A percentile compares a stretch with the other conserved stretches of the same genome.
Conservation (phyloP, 179 eudicot species). For the Beta corolliflora region DNA sequence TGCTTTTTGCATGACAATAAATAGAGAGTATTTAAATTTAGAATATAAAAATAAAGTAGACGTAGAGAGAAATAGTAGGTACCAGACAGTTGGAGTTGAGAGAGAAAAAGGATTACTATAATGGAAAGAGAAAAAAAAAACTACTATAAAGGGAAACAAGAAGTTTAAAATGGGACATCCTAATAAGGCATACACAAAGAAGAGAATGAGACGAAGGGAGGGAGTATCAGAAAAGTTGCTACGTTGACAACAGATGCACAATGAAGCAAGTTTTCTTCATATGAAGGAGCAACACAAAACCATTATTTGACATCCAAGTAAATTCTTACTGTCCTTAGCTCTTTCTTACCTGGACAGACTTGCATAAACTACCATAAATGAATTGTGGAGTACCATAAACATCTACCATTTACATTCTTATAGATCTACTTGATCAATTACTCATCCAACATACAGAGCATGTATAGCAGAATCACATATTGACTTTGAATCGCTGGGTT, state of each 20-base stretch:
- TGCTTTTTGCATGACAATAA: background rate
- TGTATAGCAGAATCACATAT: background rate
- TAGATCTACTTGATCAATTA: background rate
- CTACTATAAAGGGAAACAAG: background rate
- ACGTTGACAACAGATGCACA: background rate
- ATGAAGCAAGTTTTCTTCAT: background rate
- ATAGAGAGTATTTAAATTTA: background rate
- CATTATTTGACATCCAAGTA: background rate
- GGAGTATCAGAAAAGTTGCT: background rate
- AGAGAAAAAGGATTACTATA: background rate
- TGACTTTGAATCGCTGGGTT: background rate
- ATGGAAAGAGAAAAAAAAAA: too few relatives aligned
- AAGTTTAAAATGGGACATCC: background rate
- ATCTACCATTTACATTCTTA: background rate
- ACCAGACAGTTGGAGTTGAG: background rate
- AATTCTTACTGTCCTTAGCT: background rate
- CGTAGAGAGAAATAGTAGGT: too few relatives aligned
- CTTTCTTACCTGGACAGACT: background rate
- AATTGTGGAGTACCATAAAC: background rate
- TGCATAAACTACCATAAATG: background rate
- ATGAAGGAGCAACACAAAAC: background rate
- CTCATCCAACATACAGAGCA: background rate
- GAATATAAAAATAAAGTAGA: background rate
- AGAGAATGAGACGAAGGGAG: background rate
- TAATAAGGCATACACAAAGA: background rate